Conservation (phyloP, 2,329 filamentous ascomycete genomes). For the Xylariales sp. region DNA sequence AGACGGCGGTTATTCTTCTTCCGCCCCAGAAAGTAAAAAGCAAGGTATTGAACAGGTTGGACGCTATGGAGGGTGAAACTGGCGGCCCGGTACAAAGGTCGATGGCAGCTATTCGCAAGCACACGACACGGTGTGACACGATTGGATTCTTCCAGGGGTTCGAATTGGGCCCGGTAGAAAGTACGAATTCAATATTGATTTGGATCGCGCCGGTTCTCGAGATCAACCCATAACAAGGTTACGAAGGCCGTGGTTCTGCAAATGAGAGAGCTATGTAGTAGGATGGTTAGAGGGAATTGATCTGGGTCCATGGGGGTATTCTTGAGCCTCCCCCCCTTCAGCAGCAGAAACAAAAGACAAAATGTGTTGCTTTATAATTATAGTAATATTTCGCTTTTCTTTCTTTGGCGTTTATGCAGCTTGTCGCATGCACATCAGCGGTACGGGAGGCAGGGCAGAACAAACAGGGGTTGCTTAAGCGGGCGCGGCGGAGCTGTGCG, state of each 20-base stretch:
- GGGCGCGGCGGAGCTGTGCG: conserved; percentile 33
- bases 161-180: conserved; percentile 18
- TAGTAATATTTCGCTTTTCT: conserved; percentile 41
- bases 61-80: conserved; percentile 5
- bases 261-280: conserved; percentile 12
- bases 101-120: conserved; percentile 11
- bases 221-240: conserved; percentile 15
- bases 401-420: conserved; percentile 43
- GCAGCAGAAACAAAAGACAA: conserved; percentile 9
- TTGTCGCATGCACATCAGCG: conserved; percentile 43
- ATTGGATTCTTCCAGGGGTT: conserved; percentile 13
- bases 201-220: conserved; percentile 14
- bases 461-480: conserved; percentile 33
- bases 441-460: conserved; percentile 33
- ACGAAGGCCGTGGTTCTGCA: conserved; percentile 14
- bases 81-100: not conserved
- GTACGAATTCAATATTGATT: conserved; percentile 12
- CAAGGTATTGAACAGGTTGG: not conserved
- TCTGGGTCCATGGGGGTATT: conserved; percentile 13
- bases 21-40: conserved; percentile 5
- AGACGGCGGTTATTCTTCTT: not conserved
- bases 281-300: conserved; percentile 7
- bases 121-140: conserved; percentile 21
- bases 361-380: conserved; percentile 32
- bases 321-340: conserved; percentile 9